Percentiles rank a stretch among this genome's conserved stretches.
Conservation (phyloP, 495 filamentous ascomycete genomes). For the Aspergillus olivimuriae region DNA sequence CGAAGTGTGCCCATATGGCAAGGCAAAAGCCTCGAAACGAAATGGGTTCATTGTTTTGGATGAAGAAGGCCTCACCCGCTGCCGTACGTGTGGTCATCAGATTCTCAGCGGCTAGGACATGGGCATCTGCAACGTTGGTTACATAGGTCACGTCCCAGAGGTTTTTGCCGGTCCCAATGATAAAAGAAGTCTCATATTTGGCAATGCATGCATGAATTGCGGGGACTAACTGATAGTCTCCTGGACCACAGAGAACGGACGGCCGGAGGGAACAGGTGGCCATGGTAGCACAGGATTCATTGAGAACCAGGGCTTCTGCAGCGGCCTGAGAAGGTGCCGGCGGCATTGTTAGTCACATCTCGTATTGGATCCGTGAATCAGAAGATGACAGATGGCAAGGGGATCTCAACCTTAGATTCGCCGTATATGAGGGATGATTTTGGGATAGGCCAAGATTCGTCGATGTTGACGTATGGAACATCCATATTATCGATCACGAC, state of each 20-base stretch:
- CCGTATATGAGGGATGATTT: constrained; percentile 49
- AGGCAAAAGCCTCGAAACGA: constrained; percentile 56
- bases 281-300: constrained; percentile 37
- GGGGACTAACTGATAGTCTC: constrained; percentile 47
- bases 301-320: constrained; percentile 51
- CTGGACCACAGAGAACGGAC: constrained; percentile 51
- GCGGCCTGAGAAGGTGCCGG: constrained; percentile 29
- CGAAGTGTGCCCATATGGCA: constrained; percentile 53
- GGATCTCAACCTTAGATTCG: constrained; percentile 46
- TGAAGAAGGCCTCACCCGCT: constrained; percentile 56
- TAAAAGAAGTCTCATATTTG: constrained; percentile 48
- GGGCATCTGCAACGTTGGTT: constrained; percentile 54
- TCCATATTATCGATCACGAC: constrained; percentile 50
- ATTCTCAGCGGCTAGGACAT: constrained; percentile 56
- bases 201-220: constrained; percentile 51
- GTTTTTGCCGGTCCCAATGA: constrained; percentile 52
- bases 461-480: constrained; percentile 45
- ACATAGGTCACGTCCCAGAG: constrained; percentile 59
- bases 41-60: constrained; percentile 58
- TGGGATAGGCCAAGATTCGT: constrained; percentile 47
- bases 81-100: constrained; percentile 48
- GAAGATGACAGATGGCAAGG: background rate
- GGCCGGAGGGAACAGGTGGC: constrained; percentile 51
- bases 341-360: constrained; percentile 11
- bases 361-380: constrained; percentile 1